Percentiles rank a stretch among this genome's conserved stretches.
Evolutionary conservation across 495 filamentous ascomycete species (phyloP).

Genomic region (Parachaetomium inaequale): DNA sequence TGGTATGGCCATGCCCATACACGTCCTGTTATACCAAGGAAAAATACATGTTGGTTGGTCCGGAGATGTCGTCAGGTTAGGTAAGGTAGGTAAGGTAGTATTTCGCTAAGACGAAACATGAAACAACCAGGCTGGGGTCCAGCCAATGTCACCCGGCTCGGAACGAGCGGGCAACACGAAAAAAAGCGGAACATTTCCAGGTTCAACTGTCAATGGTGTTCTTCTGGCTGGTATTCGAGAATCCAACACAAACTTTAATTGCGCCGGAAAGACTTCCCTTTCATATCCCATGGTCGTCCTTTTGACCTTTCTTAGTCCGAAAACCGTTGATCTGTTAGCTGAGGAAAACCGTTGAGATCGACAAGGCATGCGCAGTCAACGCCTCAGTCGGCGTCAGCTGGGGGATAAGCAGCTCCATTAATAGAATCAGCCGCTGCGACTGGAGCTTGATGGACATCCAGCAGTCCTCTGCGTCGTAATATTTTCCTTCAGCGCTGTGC

Average conservation of each 20-base stretch:
- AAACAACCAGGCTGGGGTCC: conserved; percentile 10
- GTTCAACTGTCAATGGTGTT: too few species aligned
- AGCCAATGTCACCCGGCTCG: conserved; percentile 1
- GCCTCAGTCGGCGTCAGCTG: neutral
- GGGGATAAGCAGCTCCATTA: neutral
- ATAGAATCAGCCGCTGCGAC: neutral
- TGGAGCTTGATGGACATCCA: too few species aligned
- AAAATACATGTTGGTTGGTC: too few species aligned
- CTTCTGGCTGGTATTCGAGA: too few species aligned
- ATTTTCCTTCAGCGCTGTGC: neutral
- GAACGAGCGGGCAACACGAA: neutral
- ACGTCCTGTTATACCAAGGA: neutral
- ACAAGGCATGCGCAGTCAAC: neutral
- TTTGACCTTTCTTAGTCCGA: neutral
- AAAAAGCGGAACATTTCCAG: neutral
- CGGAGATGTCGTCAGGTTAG: too few species aligned
- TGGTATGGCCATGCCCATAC: too few species aligned
- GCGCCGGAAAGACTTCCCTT: neutral
- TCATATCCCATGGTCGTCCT: neutral
- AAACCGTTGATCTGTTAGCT: neutral
- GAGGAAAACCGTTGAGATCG: neutral
- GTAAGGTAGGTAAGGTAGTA: too few species aligned
- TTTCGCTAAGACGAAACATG: conserved; percentile 18
- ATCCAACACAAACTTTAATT: too few species aligned
- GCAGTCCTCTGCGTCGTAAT: too few species aligned